Evolutionary conservation across 768 basidiomycete species (phyloP).

Genomic region (Mycena alexandri): DNA sequence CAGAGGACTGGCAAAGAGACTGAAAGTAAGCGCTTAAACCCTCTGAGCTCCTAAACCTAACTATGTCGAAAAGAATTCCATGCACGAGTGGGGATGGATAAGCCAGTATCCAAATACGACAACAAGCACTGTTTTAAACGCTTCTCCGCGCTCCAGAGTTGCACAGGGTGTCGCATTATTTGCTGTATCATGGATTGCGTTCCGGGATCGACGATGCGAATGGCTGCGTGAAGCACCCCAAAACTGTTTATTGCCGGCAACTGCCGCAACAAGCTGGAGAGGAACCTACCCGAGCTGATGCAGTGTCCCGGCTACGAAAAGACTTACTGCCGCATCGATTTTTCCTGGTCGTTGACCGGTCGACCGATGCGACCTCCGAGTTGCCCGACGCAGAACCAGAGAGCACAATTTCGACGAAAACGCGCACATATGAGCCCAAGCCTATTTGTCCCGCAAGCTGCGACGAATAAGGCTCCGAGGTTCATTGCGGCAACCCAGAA

Average conservation of each 20-base stretch:
- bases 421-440: too few species aligned
- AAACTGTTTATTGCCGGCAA: background rate
- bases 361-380: too few species aligned
- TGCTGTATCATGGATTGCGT: background rate
- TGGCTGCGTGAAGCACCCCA: conserved; percentile 1
- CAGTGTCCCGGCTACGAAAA: background rate
- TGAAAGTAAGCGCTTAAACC: background rate
- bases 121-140: background rate
- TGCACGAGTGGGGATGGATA: background rate
- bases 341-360: background rate
- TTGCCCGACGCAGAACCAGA: too few species aligned
- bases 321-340: background rate
- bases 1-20: background rate
- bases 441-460: too few species aligned
- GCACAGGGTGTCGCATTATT: background rate
- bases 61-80: background rate
- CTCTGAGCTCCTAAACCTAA: background rate
- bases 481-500: too few species aligned
- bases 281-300: background rate
- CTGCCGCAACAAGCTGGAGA: background rate
- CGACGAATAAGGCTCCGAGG: too few species aligned
- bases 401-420: too few species aligned
- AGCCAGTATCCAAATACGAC: background rate
- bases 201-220: background rate
- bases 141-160: background rate